A percentile compares a stretch with the other conserved stretches of the same genome.
These are phyloP conservation scores for Triangularia setosa DNA, from an alignment of 2,329 filamentous ascomycete species.

Conservation along the genomic window DNA sequence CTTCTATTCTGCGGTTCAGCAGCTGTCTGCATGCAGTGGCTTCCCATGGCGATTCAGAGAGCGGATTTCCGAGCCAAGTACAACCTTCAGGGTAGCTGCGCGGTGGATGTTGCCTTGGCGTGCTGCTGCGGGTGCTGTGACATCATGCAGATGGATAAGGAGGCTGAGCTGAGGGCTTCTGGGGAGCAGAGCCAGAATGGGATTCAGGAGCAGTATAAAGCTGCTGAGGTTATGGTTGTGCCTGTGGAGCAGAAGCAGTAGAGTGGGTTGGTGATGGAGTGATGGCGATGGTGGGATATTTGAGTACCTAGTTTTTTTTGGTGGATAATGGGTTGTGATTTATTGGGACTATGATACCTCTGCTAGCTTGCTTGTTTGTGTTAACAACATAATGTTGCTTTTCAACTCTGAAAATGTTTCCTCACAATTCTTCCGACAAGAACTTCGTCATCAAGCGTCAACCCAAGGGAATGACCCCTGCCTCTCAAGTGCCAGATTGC, in stretches of 20 bases:
- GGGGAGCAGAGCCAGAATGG: background rate
- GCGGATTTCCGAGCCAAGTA: conserved; percentile 43
- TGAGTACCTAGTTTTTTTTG: background rate
- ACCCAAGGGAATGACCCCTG: background rate
- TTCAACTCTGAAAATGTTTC: background rate
- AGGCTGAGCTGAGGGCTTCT: conserved; percentile 30
- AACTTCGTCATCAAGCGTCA: background rate
- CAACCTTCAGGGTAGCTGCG: conserved; percentile 42
- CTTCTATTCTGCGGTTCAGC: conserved; percentile 40
- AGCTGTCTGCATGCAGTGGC: conserved; percentile 40
- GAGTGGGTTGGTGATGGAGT: background rate
- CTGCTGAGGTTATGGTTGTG: background rate
- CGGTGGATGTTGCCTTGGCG: conserved; percentile 39
- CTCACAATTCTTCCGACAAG: background rate
- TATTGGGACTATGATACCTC: background rate
- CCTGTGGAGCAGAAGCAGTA: conserved; percentile 2
- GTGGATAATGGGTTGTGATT: background rate
- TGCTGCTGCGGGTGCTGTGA: conserved; percentile 46
- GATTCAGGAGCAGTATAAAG: conserved; percentile 1
- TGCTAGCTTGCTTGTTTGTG: background rate
- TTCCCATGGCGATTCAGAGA: conserved; percentile 44
- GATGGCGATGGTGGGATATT: background rate
- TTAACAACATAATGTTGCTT: background rate
- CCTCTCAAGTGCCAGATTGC: background rate
- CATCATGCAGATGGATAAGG: conserved; percentile 46